phyloP scores from a whole-genome alignment of 148 eudicot genomes.

The Persicaria tinctoria region DNA sequence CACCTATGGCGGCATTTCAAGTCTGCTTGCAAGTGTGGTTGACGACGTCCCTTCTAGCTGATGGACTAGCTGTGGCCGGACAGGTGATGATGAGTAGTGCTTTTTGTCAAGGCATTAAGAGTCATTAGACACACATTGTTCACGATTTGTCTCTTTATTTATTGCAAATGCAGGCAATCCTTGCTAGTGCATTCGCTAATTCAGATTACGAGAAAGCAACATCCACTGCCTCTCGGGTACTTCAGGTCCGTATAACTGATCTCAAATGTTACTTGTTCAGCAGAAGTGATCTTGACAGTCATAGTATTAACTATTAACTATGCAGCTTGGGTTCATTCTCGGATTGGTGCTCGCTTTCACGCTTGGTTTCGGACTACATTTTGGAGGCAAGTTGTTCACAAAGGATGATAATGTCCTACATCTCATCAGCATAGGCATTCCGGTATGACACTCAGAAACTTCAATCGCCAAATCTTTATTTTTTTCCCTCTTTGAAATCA shows the following conservation, averaged over 20 bases:
- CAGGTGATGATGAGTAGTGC: conserved; percentile 16
- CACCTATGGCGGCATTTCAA: conserved; percentile 32
- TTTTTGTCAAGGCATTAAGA: background rate
- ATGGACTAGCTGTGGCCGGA: conserved; percentile 30
- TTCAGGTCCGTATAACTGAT: conserved; percentile 21
- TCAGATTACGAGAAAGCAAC: conserved; percentile 28
- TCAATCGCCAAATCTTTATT: background rate
- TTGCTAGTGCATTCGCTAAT: conserved; percentile 43
- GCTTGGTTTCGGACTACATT: conserved; percentile 24
- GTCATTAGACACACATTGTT: background rate
- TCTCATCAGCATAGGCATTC: conserved; percentile 32
- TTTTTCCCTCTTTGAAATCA: background rate
- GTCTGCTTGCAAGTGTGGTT: conserved; percentile 35
- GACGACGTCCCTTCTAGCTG: conserved; percentile 29
- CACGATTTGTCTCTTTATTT: background rate
- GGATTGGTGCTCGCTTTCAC: conserved; percentile 26
- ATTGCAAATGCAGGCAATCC: conserved; percentile 25
- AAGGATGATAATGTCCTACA: conserved; percentile 27
- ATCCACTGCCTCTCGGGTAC: conserved; percentile 33
- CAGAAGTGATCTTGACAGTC: background rate
- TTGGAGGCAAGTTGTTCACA: conserved; percentile 25
- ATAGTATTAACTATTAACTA: background rate
- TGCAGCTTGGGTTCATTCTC: conserved; percentile 36
- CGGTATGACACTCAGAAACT: conserved; percentile 21
- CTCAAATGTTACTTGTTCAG: background rate